Base-by-base conservation (phyloP, 345 rosid species). In the Linum trigynum region DNA sequence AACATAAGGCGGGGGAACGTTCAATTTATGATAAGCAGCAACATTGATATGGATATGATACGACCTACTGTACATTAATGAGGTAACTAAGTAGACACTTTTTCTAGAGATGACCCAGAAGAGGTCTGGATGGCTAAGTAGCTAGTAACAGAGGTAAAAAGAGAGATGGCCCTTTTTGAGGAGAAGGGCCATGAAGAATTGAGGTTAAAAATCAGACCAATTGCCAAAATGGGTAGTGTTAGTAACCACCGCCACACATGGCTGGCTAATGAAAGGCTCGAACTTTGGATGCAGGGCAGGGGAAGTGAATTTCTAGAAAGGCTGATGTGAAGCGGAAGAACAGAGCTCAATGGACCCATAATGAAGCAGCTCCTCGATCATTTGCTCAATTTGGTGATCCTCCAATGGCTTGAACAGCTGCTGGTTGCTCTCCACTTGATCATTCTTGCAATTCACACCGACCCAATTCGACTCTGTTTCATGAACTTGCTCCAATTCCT, bases 371-470 rank as follows among this genome's bases (percentile, higher is more conserved):
- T 94, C 97, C 66, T 90, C 86, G 45, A 94, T 94, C 99, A 94
- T 94, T 73, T 94, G 99, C 84, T 88, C 87, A 3, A 94, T 86
- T 71, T 94, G 95, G 68, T 84, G 87, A 57, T 94, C 99, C 75
- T 94, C 99, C 7, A 94, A 84, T 36, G 85, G 80, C 71, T 71
- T 79, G 62, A 69, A 39, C 45, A 80, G 75, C 57, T 63, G 80
- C 63, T 79, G 74, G 23, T 63, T 14, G 14, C 60, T 77, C 53
- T 65, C 76, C 16, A 51, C 78, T 64, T 75, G 76, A 42, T 67
- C 81, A 69, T 74, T 79, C 72, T 79, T 72, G 32, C 32, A 23
- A 23, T 23, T 23, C 32, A 23, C 32, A 23, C 32, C 32, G 59
- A 75, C 82, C 85, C 83, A 72, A 11, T 79, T 81, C 42, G 82